phyloP scores from a whole-genome alignment of 495 filamentous ascomycete species.

The Tirmania nivea region DNA sequence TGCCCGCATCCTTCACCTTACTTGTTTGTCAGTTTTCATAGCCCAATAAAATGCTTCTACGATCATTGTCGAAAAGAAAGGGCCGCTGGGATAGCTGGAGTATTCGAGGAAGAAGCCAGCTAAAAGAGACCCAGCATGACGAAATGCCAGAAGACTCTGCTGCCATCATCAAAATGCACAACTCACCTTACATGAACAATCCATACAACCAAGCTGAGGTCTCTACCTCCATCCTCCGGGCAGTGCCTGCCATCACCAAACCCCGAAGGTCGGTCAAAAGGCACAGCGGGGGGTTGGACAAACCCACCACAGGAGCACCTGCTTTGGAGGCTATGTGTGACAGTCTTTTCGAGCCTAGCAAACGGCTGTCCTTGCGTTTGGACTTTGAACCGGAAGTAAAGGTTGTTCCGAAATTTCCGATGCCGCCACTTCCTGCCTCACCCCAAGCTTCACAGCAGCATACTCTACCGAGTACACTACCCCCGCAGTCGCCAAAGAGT shows the following conservation, averaged over 20 bases:
- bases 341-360: neutral
- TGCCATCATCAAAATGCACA: no score
- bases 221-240: neutral
- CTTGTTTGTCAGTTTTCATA: no score
- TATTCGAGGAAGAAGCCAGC: no score
- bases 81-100: no score
- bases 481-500: neutral
- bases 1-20: no score
- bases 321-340: neutral
- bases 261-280: neutral
- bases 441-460: no score
- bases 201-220: neutral
- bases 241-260: neutral
- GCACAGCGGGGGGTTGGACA: neutral
- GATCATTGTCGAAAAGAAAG: no score
- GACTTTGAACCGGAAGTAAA: neutral
- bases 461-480: neutral
- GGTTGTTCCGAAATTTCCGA: neutral
- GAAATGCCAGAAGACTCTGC: no score
- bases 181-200: no score
- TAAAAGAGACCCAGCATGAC: no score
- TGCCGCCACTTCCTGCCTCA: no score
- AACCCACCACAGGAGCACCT: neutral
- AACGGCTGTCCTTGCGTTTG: neutral
- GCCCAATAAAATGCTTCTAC: no score